Percentiles rank a stretch among this genome's conserved stretches.
Conservation (phyloP, 2,329 filamentous ascomycete genomes). For the Ceratocystis albifundus region DNA sequence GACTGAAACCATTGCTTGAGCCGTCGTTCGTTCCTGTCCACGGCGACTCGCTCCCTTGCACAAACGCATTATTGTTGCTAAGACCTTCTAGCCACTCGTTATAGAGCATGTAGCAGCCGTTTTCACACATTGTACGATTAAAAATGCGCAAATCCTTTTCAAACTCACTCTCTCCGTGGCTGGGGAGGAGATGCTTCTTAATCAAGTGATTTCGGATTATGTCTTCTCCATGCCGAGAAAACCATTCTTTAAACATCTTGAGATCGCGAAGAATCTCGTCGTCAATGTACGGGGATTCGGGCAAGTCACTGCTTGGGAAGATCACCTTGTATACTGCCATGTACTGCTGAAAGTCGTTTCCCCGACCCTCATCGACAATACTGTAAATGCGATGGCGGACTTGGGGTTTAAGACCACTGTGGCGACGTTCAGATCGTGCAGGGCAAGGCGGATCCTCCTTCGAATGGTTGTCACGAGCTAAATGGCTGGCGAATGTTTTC, state of each 20-base stretch:
- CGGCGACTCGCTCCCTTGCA: conserved; percentile 11
- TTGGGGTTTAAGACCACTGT: conserved; percentile 14
- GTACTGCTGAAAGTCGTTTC: not conserved
- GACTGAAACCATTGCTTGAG: conserved; percentile 17
- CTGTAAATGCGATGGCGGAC: conserved; percentile 9
- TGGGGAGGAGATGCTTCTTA: not conserved
- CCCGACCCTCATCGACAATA: conserved; percentile 4
- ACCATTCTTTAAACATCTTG: conserved; percentile 14
- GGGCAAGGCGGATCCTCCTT: conserved; percentile 19
- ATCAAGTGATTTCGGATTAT: not conserved
- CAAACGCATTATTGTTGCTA: conserved; percentile 1
- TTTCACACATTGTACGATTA: conserved; percentile 12
- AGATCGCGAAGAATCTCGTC: conserved; percentile 10
- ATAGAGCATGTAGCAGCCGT: conserved; percentile 7
- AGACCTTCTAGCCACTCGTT: conserved; percentile 11
- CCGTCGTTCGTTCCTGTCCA: conserved; percentile 7
- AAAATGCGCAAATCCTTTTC: conserved; percentile 12
- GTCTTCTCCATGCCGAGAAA: not conserved
- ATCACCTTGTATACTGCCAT: conserved; percentile 16
- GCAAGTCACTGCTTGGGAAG: not conserved
- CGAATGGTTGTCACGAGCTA: conserved; percentile 15
- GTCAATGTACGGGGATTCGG: not conserved
- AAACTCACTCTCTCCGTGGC: not conserved
- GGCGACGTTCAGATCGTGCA: not conserved
- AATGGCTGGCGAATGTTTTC: conserved; percentile 18